Percentiles rank a stretch among this genome's conserved stretches.
These are phyloP conservation scores for Fragaria vesca DNA, from an alignment of 306 rosid genomes.

Conservation along the genomic window DNA sequence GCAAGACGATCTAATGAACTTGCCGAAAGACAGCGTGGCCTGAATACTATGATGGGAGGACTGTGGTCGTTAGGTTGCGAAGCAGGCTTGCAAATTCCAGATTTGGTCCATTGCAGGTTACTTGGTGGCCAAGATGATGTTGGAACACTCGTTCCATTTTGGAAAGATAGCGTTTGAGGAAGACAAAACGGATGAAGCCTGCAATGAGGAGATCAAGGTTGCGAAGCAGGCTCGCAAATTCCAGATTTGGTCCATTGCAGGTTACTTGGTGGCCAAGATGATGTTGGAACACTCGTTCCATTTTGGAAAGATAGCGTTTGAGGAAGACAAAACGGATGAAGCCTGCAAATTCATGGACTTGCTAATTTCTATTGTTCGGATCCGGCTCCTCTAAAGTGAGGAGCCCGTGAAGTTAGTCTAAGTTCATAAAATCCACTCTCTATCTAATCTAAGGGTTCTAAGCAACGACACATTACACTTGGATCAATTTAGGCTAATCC, in stretches of 20 bases:
- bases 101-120: constrained; percentile 80
- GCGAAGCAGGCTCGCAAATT: constrained; percentile 77
- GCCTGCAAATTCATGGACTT: constrained; percentile 58
- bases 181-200: constrained; percentile 29
- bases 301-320: constrained; percentile 55
- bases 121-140: constrained; percentile 70
- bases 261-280: constrained; percentile 74
- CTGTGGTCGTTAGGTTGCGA: constrained; percentile 58
- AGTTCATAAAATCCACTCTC: no score
- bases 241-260: constrained; percentile 77
- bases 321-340: constrained; percentile 61
- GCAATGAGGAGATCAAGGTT: not conserved
- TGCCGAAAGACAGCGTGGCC: constrained; percentile 80
- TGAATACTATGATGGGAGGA: constrained; percentile 67
- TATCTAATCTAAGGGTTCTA: no score
- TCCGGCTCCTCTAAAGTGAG: no score
- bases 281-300: constrained; percentile 73
- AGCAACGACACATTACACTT: no score
- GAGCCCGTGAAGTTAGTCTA: no score
- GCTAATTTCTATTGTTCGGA: constrained; percentile 15
- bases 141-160: constrained; percentile 69
- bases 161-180: constrained; percentile 67
- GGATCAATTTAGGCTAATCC: no score
- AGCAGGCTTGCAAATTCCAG: constrained; percentile 70
- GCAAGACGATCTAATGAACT: constrained; percentile 72